A percentile compares a stretch with the other conserved stretches of the same genome.
Evolutionary conservation across 495 filamentous ascomycete species (phyloP).

Genomic region (Talaromyces adpressus): DNA sequence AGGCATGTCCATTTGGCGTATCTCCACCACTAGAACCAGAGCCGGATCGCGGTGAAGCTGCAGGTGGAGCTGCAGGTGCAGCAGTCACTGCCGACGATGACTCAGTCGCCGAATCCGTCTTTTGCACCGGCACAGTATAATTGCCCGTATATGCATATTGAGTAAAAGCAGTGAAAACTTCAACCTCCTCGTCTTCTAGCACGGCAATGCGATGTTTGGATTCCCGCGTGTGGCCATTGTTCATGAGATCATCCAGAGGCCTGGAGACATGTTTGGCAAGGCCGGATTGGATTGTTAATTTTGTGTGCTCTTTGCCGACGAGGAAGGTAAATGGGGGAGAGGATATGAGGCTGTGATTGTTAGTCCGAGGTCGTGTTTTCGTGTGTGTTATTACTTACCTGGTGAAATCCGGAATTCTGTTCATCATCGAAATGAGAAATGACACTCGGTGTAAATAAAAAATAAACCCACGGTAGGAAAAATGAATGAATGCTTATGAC

Average conservation of each 20-base stretch:
- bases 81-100: background rate
- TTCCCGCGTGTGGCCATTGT: constrained; percentile 38
- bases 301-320: constrained; percentile 37
- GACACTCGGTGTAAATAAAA: background rate
- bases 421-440: constrained; percentile 3
- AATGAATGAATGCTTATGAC: background rate
- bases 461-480: background rate
- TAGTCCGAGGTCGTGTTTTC: background rate
- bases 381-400: constrained; percentile 3
- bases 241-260: constrained; percentile 39
- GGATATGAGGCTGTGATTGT: constrained; percentile 29
- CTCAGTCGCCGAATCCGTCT: background rate
- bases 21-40: background rate
- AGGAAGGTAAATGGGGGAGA: constrained; percentile 42
- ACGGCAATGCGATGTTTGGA: constrained; percentile 36
- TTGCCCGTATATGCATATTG: constrained; percentile 46
- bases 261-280: constrained; percentile 40
- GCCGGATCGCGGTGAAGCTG: background rate
- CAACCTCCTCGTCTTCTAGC: constrained; percentile 39
- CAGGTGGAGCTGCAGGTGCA: background rate
- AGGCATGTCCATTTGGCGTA: background rate
- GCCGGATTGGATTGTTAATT: constrained; percentile 40
- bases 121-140: constrained; percentile 29
- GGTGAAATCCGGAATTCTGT: constrained; percentile 10
- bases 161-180: constrained; percentile 41